Evolutionary conservation across 2,329 filamentous ascomycete genomes (phyloP), one percentile per base, ranked within the genome.

Genomic region (Sclerotinia minor): DNA sequence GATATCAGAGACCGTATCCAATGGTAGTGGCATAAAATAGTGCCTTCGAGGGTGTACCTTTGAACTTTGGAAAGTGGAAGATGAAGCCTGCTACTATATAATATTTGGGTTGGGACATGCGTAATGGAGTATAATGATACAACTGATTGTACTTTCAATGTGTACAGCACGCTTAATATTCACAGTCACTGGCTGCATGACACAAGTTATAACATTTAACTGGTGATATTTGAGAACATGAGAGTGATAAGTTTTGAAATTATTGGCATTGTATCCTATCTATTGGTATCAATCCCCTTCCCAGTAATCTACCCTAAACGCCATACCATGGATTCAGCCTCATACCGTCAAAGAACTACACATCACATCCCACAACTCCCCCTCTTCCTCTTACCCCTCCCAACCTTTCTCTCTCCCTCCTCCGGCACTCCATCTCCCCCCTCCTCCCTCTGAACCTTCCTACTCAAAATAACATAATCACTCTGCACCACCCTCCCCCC

Each of bases 401-500:
- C 32, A 44, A 5, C 21, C 13, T 24, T 35, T 38, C n/a, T 9
- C 11, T 19, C 35, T n/a, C 6, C 29, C 19, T 11, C 11, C 11
- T 52, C 9, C 17, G 9, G n/a, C n/a, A 26, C 50, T 19, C 19
- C 38, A 5, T 5, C 11, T n/a, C 8, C 15, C n/a, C 11, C 21
- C 35, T 5, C 8, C n/a, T n/a, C n/a, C n/a, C n/a, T n/a, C n/a
- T n/a, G n/a, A n/a, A 67, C 49, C 8, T 24, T 19, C 61, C 83
- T 84, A 75, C 85, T 88, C 76, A 89, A 75, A 69, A 89, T 88
- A 45, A 84, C 78, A 78, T 89, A 89, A 70, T 88, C 85, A 0
- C 84, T 82, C 65, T 79, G 79, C 53, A 85, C 80, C 21, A 81
- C 79, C 73, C 82, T 85, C 1, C 85, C 86, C 59, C 80, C 81